These are phyloP conservation scores for Boechera retrofracta DNA, from an alignment of 345 rosid genomes.

Conservation along the genomic window DNA sequence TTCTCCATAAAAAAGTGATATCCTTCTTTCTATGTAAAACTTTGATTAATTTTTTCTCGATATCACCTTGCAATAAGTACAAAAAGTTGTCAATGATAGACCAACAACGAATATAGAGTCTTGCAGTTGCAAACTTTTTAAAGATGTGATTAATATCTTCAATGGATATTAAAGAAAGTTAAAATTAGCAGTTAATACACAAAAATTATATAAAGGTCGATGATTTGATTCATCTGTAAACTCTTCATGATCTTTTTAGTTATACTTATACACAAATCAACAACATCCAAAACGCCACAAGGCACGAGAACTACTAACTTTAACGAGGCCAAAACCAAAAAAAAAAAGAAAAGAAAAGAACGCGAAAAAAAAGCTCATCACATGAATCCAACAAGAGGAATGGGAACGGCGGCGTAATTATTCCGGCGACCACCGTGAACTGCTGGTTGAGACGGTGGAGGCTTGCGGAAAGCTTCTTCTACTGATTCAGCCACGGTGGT, in stretches of 20 bases:
- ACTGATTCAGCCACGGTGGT: conserved; percentile 56
- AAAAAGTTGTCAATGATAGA: too few species aligned
- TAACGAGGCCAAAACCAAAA: conserved; percentile 33
- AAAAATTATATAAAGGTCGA: background rate
- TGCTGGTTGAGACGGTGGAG: conserved; percentile 10
- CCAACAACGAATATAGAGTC: background rate
- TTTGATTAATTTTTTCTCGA: background rate
- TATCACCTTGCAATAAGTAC: background rate
- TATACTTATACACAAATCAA: conserved; percentile 37
- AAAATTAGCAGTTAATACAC: background rate
- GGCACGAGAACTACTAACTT: conserved; percentile 35
- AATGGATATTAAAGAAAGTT: conserved; percentile 1
- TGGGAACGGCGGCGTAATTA: conserved; percentile 33
- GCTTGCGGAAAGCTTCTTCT: conserved; percentile 41
- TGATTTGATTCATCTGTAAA: conserved; percentile 35
- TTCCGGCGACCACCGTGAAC: conserved; percentile 33
- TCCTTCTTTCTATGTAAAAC: background rate
- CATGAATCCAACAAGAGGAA: conserved; percentile 59
- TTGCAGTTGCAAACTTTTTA: background rate
- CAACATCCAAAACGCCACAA: conserved; percentile 31
- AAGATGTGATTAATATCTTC: background rate
- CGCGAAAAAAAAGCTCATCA: conserved; percentile 39
- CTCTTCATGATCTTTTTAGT: conserved; percentile 33
- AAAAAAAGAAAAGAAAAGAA: background rate
- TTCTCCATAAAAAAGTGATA: conserved; percentile 6